Base-by-base conservation (phyloP, 2,329 filamentous ascomycete species). In the Ascochyta koolunga region DNA sequence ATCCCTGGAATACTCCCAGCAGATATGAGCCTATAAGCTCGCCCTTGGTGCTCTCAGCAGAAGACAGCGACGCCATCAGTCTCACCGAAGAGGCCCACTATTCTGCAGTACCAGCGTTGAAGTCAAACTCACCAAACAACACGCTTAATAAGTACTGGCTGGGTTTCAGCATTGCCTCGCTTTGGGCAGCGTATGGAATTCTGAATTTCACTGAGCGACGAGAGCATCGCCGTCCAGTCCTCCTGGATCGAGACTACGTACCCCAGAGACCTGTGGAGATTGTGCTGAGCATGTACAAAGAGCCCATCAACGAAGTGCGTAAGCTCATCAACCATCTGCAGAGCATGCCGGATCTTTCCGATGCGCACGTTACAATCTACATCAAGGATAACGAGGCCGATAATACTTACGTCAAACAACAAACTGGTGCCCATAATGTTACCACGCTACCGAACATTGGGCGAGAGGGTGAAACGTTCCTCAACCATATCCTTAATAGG, bases 381-480 rank as follows among this genome's bases (percentile, higher is more conserved):
- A 65, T 68, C 35, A 76, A 75, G 48, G 61, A 71, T 40, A 32
- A 48, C 9, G 39, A 64, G n/a, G 64, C 67, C 15, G 49, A 70
- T 38, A 33, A 57, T 16, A 38, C 56, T 7, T n/a, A 46, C 8
- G 56, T 74, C 24, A 57, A 63, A 27, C 25, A 55, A 19, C 45
- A 44, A 21, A 69, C 71, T 10, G 56, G 57, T 6, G 70, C 71
- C n/a, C 51, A 60, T 29, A 46, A 64, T 5, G 65, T 75, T 10
- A 62, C 60, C 11, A 48, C 56, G 9, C 52, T 71, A 2, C 65
- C 64, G 5, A 82, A 82, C 47, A 55, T 73, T 27, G 80, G 80
- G 19, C 72, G 79, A 31, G 76, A 80, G 60, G 72, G 76, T 16
- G 77, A 77, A 8, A 78, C 78, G 4, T 81, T 78, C 62, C 73